Evolutionary conservation across 1,284 basidiomycete genomes (phyloP).

Genomic region (Ceratobasidium sp.): DNA sequence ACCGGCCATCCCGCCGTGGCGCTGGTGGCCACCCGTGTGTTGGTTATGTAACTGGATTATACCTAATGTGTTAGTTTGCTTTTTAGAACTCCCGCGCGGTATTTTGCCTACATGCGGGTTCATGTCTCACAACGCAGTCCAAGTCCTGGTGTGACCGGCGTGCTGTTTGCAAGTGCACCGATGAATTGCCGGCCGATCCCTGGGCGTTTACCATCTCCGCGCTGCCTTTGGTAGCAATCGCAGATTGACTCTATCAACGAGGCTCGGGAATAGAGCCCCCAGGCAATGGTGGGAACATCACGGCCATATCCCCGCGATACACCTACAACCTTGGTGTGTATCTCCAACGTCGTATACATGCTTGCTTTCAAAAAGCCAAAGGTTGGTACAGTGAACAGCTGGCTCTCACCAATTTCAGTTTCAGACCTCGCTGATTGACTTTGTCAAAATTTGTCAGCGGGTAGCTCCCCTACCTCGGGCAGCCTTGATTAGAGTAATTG

Average conservation of each 20-base stretch:
- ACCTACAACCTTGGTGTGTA: background rate
- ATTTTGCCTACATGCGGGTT: no score
- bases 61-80: background rate
- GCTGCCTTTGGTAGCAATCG: background rate
- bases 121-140: background rate
- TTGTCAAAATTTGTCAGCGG: background rate
- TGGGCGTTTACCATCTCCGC: slow-evolving; percentile 1
- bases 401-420: background rate
- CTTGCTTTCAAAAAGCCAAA: background rate
- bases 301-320: background rate
- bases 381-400: background rate
- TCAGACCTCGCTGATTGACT: background rate
- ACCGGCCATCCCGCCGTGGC: slow-evolving; percentile 10
- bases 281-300: background rate
- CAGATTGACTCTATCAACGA: background rate
- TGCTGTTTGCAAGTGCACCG: background rate
- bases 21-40: slow-evolving; percentile 21
- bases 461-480: background rate
- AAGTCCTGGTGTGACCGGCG: background rate
- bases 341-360: background rate
- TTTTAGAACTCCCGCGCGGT: background rate
- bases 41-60: background rate
- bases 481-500: background rate
- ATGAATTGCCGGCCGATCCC: background rate
- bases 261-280: background rate